phyloP scores from a whole-genome alignment of 148 eudicot genomes.

The Vaccinium myrtillus region DNA sequence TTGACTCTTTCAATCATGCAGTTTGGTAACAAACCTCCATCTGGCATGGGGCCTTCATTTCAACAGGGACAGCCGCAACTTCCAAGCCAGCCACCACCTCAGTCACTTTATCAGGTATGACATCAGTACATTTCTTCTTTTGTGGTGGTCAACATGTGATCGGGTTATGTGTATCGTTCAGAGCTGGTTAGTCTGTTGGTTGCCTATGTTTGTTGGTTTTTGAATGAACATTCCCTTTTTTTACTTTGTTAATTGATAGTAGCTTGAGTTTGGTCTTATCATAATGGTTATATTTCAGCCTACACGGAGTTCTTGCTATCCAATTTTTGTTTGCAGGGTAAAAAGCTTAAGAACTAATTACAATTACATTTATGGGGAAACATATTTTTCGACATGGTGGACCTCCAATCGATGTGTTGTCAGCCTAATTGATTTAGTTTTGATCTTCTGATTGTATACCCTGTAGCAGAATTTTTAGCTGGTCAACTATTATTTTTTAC shows the following conservation, averaged over 20 bases:
- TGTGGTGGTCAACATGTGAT: background rate
- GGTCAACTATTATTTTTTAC: background rate
- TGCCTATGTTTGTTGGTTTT: background rate
- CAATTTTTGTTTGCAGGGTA: background rate
- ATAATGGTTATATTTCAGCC: background rate
- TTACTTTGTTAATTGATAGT: background rate
- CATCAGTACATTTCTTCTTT: background rate
- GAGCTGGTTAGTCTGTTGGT: constrained; percentile 1
- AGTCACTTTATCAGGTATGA: constrained; percentile 66
- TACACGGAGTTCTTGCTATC: background rate
- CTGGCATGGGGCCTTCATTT: constrained; percentile 58
- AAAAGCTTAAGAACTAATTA: background rate
- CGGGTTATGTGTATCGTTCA: background rate
- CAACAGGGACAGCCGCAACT: constrained; percentile 73
- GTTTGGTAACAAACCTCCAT: constrained; percentile 53
- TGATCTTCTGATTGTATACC: background rate
- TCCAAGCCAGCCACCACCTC: constrained; percentile 57
- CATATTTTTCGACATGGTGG: background rate
- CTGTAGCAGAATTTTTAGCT: background rate
- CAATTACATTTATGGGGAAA: background rate
- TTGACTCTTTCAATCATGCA: constrained; percentile 23
- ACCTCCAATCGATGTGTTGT: background rate
- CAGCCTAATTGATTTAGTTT: background rate
- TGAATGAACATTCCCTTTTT: background rate
- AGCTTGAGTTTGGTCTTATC: background rate